Evolutionary conservation across 1,139 yeast species (phyloP).

Genomic region (Magnusiomyces tetraspermus): DNA sequence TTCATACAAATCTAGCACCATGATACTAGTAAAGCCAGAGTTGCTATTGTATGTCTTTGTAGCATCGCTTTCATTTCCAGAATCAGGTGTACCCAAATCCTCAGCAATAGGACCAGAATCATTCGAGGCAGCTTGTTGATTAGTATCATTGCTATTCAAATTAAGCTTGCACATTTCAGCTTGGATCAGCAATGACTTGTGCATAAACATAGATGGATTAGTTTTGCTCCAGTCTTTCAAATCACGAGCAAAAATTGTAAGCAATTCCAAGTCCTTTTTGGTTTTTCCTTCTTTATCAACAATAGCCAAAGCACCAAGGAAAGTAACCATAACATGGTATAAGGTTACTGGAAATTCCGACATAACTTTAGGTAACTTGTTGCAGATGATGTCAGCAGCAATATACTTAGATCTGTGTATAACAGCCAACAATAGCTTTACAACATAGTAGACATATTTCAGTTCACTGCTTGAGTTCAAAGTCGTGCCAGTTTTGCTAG

Average conservation of each 20-base stretch:
- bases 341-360: slow-evolving; percentile 24
- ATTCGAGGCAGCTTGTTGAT: neutral
- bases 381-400: slow-evolving; percentile 24
- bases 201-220: slow-evolving; percentile 34
- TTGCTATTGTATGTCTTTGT: neutral
- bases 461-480: slow-evolving; percentile 17
- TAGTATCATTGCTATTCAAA: neutral
- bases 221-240: slow-evolving; percentile 34
- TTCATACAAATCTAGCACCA: slow-evolving; percentile 40
- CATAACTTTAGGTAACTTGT: slow-evolving; percentile 22
- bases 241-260: slow-evolving; percentile 22
- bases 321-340: slow-evolving; percentile 26
- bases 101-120: neutral
- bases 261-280: slow-evolving; percentile 18
- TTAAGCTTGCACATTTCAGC: slow-evolving; percentile 30
- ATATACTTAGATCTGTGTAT: slow-evolving; percentile 22
- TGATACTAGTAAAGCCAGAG: slow-evolving; percentile 29
- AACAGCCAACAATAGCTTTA: slow-evolving; percentile 23
- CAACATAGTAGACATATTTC: slow-evolving; percentile 23
- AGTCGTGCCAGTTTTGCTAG: slow-evolving; percentile 15
- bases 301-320: slow-evolving; percentile 26
- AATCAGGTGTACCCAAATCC: neutral
- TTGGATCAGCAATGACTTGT: slow-evolving; percentile 33
- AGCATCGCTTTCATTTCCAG: neutral
- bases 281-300: slow-evolving; percentile 20